phyloP scores from a whole-genome alignment of 164 flowering plant species.

The Liriodendron chinense region DNA sequence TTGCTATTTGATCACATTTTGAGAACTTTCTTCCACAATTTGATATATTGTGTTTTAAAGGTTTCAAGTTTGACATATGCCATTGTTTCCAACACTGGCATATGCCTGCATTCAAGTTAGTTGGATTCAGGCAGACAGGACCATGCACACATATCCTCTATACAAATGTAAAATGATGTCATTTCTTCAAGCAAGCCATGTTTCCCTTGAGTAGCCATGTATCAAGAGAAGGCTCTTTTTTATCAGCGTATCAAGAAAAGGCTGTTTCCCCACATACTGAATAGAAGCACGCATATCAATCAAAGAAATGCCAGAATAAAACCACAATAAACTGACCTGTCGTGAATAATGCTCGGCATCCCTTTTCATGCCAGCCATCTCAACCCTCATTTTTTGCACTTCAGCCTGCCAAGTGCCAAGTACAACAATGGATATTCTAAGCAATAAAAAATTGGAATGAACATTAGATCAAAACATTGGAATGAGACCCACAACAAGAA shows the following conservation, averaged over 20 bases:
- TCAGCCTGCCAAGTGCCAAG: conserved; percentile 69
- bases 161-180: not conserved
- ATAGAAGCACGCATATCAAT: not conserved
- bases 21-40: no score
- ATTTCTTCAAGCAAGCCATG: not conserved
- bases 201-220: not conserved
- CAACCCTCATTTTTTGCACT: conserved; percentile 92
- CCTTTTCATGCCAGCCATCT: conserved; percentile 99
- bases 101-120: not conserved
- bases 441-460: not conserved
- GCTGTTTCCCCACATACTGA: not conserved
- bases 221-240: not conserved
- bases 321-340: conserved; percentile 42
- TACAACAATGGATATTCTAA: conserved; percentile 4
- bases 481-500: not conserved
- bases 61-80: not conserved
- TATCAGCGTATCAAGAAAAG: not conserved
- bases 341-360: conserved; percentile 99
- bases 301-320: not conserved
- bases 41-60: not conserved
- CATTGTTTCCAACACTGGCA: not conserved
- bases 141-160: not conserved
- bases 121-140: not conserved
- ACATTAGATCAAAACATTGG: not conserved
- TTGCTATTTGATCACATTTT: no score